phyloP scores from a whole-genome alignment of 306 rosid genomes.

The Rubus idaeus region DNA sequence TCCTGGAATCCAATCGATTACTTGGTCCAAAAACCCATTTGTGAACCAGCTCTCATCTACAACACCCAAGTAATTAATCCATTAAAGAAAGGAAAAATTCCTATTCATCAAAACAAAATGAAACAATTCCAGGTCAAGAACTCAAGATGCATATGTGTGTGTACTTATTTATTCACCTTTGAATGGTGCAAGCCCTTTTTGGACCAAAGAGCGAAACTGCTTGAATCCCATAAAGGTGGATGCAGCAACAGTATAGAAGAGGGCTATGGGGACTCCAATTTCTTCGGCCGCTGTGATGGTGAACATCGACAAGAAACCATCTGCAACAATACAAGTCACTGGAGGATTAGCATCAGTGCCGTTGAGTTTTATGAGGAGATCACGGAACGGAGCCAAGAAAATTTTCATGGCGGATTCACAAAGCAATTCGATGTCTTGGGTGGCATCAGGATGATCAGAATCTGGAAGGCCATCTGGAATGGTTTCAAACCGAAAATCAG shows the following conservation, averaged over 20 bases:
- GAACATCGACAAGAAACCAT: neutral
- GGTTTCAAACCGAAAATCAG: neutral
- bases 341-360: neutral
- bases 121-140: neutral
- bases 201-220: conserved; percentile 1
- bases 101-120: neutral
- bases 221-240: neutral
- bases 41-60: conserved; percentile 1
- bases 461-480: conserved; percentile 2
- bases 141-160: neutral
- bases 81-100: neutral
- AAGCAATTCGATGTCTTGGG: neutral
- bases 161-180: conserved; percentile 1
- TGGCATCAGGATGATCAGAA: neutral
- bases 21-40: conserved; percentile 1
- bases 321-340: conserved; percentile 9
- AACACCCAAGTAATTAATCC: neutral
- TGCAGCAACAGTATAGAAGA: conserved; percentile 6
- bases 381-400: conserved; percentile 2
- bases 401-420: neutral
- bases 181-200: conserved; percentile 14
- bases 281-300: conserved; percentile 13
- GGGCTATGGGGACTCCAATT: neutral
- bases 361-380: neutral
- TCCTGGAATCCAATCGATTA: conserved; percentile 9